phyloP scores from a whole-genome alignment of 2,329 filamentous ascomycete genomes.

The Sclerotinia minor region DNA sequence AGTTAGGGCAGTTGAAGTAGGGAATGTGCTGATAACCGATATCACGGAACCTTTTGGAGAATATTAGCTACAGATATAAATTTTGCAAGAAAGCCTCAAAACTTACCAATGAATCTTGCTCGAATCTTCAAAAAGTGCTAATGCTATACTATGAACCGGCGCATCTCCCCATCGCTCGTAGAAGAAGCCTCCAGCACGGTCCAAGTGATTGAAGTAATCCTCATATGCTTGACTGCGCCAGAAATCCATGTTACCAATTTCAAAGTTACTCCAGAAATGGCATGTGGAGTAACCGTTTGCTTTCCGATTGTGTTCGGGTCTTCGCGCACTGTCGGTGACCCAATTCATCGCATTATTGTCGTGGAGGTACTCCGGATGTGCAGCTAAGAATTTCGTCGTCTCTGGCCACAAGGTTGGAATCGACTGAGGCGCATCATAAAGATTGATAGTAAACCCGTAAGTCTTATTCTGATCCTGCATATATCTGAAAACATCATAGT shows the following conservation, averaged over 20 bases:
- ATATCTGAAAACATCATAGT: slow-evolving; percentile 97
- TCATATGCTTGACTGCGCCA: slow-evolving; percentile 90
- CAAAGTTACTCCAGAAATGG: slow-evolving; percentile 99
- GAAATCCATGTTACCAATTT: slow-evolving; percentile 90
- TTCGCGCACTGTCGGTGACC: slow-evolving; percentile 74
- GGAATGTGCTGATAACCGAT: slow-evolving; percentile 98
- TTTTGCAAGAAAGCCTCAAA: slow-evolving; percentile 5
- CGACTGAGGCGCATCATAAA: slow-evolving; percentile 87
- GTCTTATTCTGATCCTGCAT: slow-evolving; percentile 99
- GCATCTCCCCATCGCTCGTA: slow-evolving; percentile 99
- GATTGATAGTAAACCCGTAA: slow-evolving; percentile 96
- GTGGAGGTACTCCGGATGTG: slow-evolving; percentile 78
- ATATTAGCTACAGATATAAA: slow-evolving; percentile 18
- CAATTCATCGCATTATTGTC: slow-evolving; percentile 84
- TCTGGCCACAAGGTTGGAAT: slow-evolving; percentile 94
- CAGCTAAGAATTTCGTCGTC: slow-evolving; percentile 83
- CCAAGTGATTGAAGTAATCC: slow-evolving; percentile 94
- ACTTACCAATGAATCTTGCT: slow-evolving; percentile 88
- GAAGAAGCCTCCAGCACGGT: slow-evolving; percentile 93
- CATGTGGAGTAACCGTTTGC: slow-evolving; percentile 96
- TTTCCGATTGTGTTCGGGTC: slow-evolving; percentile 75
- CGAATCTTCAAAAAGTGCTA: slow-evolving; percentile 89
- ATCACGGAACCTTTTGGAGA: slow-evolving; percentile 84
- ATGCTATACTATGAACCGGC: slow-evolving; percentile 89
- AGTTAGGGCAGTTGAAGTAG: slow-evolving; percentile 98